Conservation (phyloP, 2,329 filamentous ascomycete species). For the Aspergillus thermomutatus region DNA sequence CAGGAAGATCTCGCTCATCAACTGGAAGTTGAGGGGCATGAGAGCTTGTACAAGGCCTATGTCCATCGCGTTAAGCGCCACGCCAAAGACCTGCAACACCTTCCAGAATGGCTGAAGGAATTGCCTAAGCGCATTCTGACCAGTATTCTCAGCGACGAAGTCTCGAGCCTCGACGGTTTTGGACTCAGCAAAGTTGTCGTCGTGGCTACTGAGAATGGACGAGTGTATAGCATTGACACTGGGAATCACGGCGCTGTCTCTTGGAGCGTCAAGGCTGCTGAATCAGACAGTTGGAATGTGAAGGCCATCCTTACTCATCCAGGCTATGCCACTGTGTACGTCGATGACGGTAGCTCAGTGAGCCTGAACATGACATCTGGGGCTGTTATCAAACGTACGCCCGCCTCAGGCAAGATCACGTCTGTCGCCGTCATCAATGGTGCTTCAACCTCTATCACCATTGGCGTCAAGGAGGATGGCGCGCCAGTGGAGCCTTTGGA, state of each 20-base stretch:
- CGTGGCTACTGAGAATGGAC: conserved; percentile 73
- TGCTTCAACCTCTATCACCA: conserved; percentile 19
- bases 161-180: conserved; percentile 59
- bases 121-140: conserved; percentile 67
- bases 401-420: conserved; percentile 23
- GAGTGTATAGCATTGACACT: conserved; percentile 75
- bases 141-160: conserved; percentile 57
- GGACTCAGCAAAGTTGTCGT: conserved; percentile 85
- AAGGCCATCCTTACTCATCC: conserved; percentile 65
- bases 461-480: conserved; percentile 37
- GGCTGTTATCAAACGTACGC: conserved; percentile 33
- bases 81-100: conserved; percentile 65
- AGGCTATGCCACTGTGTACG: conserved; percentile 57
- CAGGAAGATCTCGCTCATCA: conserved; percentile 73
- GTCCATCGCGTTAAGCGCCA: conserved; percentile 83
- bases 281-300: conserved; percentile 63
- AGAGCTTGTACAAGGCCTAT: conserved; percentile 77
- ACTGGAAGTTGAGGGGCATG: conserved; percentile 80
- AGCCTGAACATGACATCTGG: conserved; percentile 47
- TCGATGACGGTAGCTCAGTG: conserved; percentile 60
- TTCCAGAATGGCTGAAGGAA: conserved; percentile 69
- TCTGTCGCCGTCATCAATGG: conserved; percentile 32
- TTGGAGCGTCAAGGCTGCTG: conserved; percentile 68
- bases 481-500: conserved; percentile 29
- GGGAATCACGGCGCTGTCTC: conserved; percentile 69